Percentiles rank a stretch among this genome's conserved stretches.
Conservation (phyloP, 2,329 filamentous ascomycete species). For the Fusarium vanettenii region DNA sequence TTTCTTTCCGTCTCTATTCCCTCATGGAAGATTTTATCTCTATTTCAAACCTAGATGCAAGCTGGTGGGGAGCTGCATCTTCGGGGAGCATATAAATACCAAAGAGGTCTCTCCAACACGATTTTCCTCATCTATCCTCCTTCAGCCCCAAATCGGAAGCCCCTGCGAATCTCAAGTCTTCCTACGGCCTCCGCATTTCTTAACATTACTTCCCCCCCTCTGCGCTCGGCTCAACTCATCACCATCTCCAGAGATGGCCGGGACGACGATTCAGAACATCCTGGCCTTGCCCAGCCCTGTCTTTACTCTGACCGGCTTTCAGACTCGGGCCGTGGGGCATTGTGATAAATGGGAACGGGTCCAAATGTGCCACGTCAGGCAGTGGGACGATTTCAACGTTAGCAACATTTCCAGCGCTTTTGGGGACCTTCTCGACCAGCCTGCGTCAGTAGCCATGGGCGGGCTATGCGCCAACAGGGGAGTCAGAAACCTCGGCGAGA, state of each 20-base stretch:
- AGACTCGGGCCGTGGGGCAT: neutral
- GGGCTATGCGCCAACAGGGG: neutral
- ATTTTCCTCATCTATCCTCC: neutral
- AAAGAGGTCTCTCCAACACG: neutral
- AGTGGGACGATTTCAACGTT: neutral
- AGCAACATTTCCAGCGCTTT: neutral
- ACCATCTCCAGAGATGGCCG: neutral
- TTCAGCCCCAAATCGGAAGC: neutral
- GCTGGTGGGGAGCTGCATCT: neutral
- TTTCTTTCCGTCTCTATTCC: neutral
- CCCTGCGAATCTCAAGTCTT: neutral
- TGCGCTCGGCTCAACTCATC: neutral
- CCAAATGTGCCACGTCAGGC: neutral
- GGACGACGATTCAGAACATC: neutral
- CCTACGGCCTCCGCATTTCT: neutral
- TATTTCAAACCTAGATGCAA: neutral
- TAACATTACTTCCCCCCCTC: neutral
- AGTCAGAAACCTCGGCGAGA: neutral
- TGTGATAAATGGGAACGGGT: neutral
- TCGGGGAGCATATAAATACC: neutral
- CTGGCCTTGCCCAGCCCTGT: neutral
- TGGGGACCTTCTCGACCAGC: neutral
- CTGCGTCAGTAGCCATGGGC: neutral
- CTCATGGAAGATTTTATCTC: neutral
- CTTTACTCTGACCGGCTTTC: neutral